Evolutionary conservation across 1,139 yeast species (phyloP), one percentile per base, ranked within the genome.

Genomic region (Pichia sp.): DNA sequence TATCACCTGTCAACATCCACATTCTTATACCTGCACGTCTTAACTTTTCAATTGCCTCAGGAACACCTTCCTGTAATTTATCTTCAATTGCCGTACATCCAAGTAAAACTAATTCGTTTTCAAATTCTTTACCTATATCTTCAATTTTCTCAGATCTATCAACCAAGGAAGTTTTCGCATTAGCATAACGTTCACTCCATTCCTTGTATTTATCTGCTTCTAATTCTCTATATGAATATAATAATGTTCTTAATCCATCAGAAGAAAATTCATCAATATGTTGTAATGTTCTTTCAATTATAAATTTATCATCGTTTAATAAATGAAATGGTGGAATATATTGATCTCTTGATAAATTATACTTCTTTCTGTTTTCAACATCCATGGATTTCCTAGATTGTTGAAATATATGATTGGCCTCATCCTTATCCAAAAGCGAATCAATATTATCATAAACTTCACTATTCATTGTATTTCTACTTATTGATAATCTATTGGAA

Each of bases 1-100:
- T 91, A 59, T 91, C 99, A 40, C 99, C 99, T 0, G 99, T 91
- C 45, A 91, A 69, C 96, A 91, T 91, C 98, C 99, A 91, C 69
- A 93, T 65, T 56, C 82, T 86, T 44, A 91, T 88, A 5, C 95
- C 95, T 0, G 98, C 98, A 47, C 95, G 72, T 53, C 96, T 76
- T 31, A 93, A 71, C 57, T 87, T 88, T 45, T 88, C 96, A 49
- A 91, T 89, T 0, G 97, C 78, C 45, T 88, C 96, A 21, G 96
- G 83, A 1, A 93, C 98, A 11, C 98, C 99, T 33, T 82, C 85
- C 62, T 93, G 99, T 35, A 93, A 69, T 58, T 91, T 93, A 58
- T 93, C 99, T 60, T 93, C 99, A 50, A 93, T 91, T 0, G 97
- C 98, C 3, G 97, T 88, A 3, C 96, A 96, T 8, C 98, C 98